Evolutionary conservation across 495 filamentous ascomycete genomes (phyloP), one percentile per base, ranked within the genome.

Genomic region (Aspergillus cristatus): DNA sequence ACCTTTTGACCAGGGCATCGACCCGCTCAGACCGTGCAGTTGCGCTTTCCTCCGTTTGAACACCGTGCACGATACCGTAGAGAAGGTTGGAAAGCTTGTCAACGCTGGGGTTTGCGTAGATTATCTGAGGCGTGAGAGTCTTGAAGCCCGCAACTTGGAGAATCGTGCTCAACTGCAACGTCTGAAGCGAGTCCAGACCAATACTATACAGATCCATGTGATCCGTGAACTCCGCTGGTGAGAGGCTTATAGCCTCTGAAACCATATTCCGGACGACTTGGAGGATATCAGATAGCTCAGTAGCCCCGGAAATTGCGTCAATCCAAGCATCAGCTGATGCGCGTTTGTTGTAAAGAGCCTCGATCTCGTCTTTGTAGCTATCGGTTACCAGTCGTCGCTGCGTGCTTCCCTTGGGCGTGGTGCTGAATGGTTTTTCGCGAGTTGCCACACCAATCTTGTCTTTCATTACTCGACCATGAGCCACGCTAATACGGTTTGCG

Each of bases 371-470:
- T 28, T 60, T 47, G 45, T 80, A 82, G 32, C 70, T 42, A 26
- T 63, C 59, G 1, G 70, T 28, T 0, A 71, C 71, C 10, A 46
- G 39, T 7, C 57, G 54, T 7, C 75, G 61, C 46, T 72, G 65
- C 2, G 78, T 54, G 1, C 70, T 74, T 0, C 76, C 78, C 52
- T 82, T 81, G 0, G 60, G 62, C 3, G 76, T 67, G 3, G 35
- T 40, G 2, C 60, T 47, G 45, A 81, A 72, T 0, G 75, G 74
- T 40, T 71, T 77, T 7, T 60, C 50, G 0, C 57, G 57, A 1
- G 56, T 43, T 1, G 70, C 53, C 6, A 82, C 37, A 11, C 30
- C 29, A 22, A 62, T 51, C 30, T 45, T 49, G 36, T 37, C 43
- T 11, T 42, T 40, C 26, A 35, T 22, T 3, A 76, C 47, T 3